Base-by-base conservation (phyloP, 2,329 filamentous ascomycete species). In the Cladosporium sp. region DNA sequence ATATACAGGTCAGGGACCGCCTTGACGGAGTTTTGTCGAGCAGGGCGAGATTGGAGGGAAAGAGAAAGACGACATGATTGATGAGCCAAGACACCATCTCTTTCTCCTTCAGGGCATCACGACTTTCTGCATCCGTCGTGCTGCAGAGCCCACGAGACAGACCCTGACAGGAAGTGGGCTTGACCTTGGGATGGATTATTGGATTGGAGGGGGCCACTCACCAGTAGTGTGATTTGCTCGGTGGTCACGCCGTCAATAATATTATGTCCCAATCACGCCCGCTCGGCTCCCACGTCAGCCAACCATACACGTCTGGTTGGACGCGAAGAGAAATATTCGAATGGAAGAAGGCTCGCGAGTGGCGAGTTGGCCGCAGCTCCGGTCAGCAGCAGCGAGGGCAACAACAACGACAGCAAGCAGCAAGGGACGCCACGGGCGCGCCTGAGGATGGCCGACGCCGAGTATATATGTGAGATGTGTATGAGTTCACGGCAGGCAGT, bases 201-300 rank as follows among this genome's bases (percentile, higher is more conserved):
- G 22, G 4, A 27, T 27, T 27, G 22, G 22, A 9, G 9, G 22
- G 22, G 22, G 4, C 22, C n/a, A 18, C 45, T 48, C 34, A 48
- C 45, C 37, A 32, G n/a, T n/a, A n/a, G 13, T 32, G 44, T 37
- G 38, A 37, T 24, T 15, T 24, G 37, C 18, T 34, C 17, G 43
- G 11, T 18, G 45, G 45, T 48, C 45, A 48, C 45, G 45, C 39
- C 34, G 45, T 48, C 45, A 27, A 36, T 17, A 36, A 36, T 36
- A 7, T 4, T 9, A 34, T 34, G 18, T 19, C 37, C 36, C 44
- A 30, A 30, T 30, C 43, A 47, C 20, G 17, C 13, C 19, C 36
- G 24, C 44, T 47, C 36, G 44, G 44, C 43, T 48, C 45, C 45
- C 38, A 48, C 45, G 45, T 48, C 37, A 48, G 45, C 45, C 45